Conservation (phyloP, 2,329 filamentous ascomycete species). For the Waltergamsia citrina region DNA sequence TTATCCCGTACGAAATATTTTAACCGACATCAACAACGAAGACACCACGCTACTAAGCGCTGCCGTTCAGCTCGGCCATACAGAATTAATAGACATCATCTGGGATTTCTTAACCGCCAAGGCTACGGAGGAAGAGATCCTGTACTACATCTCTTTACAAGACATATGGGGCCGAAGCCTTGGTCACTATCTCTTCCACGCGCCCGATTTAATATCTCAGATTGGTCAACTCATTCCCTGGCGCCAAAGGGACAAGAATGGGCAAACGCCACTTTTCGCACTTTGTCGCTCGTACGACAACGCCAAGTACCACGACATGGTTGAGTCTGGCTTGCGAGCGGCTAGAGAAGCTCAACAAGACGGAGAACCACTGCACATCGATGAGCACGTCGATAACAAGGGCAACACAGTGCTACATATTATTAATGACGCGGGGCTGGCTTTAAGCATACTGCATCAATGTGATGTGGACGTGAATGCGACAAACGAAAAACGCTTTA, state of each 20-base stretch:
- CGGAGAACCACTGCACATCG: conserved; percentile 70
- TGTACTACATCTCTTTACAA: conserved; percentile 62
- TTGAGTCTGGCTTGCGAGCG: conserved; percentile 67
- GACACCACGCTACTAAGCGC: conserved; percentile 84
- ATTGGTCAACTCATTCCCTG: conserved; percentile 77
- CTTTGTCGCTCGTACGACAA: conserved; percentile 95
- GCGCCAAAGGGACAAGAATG: conserved; percentile 88
- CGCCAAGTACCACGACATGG: conserved; percentile 77
- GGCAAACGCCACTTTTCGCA: conserved; percentile 94
- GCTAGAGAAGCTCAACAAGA: conserved; percentile 71
- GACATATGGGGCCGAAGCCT: conserved; percentile 82
- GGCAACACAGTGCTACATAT: conserved; percentile 96
- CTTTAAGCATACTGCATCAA: conserved; percentile 63
- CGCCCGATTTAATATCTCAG: conserved; percentile 66
- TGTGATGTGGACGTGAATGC: conserved; percentile 97
- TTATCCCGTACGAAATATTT: conserved; percentile 60
- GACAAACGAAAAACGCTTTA: conserved; percentile 90
- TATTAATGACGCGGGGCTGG: conserved; percentile 75
- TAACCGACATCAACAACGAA: conserved; percentile 82
- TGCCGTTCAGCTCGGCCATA: conserved; percentile 76
- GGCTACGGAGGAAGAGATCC: conserved; percentile 44
- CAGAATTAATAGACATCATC: conserved; percentile 64
- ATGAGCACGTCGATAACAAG: conserved; percentile 86
- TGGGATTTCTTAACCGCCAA: conserved; percentile 59
- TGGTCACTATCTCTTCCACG: conserved; percentile 94